phyloP scores from a whole-genome alignment of 129 eudicot genomes.

The Cynara cardunculus region DNA sequence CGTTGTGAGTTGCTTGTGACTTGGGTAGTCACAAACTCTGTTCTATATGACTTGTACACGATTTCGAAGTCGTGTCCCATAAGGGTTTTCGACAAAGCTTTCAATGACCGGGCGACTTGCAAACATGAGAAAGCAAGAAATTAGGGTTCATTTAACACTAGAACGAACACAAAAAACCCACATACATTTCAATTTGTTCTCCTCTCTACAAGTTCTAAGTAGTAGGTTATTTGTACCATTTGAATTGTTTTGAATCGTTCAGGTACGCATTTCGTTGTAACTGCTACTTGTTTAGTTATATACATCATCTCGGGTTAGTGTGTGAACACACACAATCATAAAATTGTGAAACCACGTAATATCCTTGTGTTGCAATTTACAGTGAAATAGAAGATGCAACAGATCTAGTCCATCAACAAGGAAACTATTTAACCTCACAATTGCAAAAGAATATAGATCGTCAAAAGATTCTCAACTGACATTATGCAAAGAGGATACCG shows the following conservation, averaged over 20 bases:
- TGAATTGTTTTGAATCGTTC: not conserved
- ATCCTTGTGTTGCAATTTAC: not conserved
- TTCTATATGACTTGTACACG: no score
- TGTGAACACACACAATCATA: not conserved
- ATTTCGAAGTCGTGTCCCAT: no score
- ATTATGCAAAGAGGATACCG: not conserved
- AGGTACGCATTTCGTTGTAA: not conserved
- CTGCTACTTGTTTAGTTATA: not conserved
- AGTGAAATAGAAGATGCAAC: not conserved
- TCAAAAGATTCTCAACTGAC: not conserved
- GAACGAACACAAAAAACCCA: no score
- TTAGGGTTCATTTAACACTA: no score
- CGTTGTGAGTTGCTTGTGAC: no score
- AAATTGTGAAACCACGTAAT: not conserved
- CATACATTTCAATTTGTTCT: no score
- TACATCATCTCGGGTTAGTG: not conserved
- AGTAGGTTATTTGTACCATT: not conserved
- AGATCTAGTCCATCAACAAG: not conserved
- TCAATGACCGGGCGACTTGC: no score
- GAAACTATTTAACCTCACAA: not conserved
- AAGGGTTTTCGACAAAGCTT: no score
- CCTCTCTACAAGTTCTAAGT: not conserved
- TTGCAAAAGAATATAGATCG: not conserved
- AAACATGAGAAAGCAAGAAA: no score
- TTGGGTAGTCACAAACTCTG: no score